Evolutionary conservation across 345 rosid species (phyloP).

Genomic region (Lepidium didymum): DNA sequence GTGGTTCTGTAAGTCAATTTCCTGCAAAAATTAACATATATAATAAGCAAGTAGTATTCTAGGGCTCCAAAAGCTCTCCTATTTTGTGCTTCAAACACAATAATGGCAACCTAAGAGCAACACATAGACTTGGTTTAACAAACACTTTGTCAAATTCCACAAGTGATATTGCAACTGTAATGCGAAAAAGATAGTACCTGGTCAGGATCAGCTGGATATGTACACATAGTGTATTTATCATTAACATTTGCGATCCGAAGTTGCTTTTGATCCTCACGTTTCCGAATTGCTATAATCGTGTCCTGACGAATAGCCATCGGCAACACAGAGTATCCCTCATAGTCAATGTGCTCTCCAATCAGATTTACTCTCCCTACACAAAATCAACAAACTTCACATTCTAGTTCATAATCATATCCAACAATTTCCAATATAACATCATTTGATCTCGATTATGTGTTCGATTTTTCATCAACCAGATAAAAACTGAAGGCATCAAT

Average conservation of each 20-base stretch:
- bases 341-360: constrained; percentile 97
- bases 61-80: background rate
- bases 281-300: constrained; percentile 75
- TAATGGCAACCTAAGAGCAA: background rate
- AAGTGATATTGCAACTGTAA: background rate
- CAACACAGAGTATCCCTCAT: constrained; percentile 94
- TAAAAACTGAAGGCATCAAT: background rate
- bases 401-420: background rate
- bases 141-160: background rate
- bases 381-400: background rate
- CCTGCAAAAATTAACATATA: constrained; percentile 41
- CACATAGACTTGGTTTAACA: background rate
- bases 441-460: background rate
- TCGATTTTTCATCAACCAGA: background rate
- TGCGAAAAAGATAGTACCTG: constrained; percentile 41
- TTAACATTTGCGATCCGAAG: constrained; percentile 72
- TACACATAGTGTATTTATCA: constrained; percentile 62
- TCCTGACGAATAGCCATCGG: constrained; percentile 99
- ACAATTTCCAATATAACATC: background rate
- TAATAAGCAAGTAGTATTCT: background rate
- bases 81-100: background rate
- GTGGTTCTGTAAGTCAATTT: constrained; percentile 79
- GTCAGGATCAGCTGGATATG: constrained; percentile 73
- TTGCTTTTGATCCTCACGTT: constrained; percentile 39
- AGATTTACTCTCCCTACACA: constrained; percentile 86